Base-by-base conservation (phyloP, 306 rosid genomes). In the Alnus rubra region DNA sequence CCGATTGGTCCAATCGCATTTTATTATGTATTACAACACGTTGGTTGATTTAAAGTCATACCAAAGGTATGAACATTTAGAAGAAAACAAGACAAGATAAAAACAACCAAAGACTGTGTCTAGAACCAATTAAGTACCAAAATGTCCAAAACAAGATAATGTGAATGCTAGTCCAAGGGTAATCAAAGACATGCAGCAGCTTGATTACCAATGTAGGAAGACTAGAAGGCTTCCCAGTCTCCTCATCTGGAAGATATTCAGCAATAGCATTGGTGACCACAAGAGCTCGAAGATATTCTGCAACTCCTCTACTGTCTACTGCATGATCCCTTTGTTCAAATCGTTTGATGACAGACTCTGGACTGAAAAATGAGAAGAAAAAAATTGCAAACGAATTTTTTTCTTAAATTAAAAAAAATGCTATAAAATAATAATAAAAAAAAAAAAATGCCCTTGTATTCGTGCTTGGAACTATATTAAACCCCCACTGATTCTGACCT, bases 281-380 rank as follows among this genome's bases (percentile, higher is more conserved):
- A 78, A 96, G 96, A 80, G 99, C 99, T 83, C 97, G 93, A 83
- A 96, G 90, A 88, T 93, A 96, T 81, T 96, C 99, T 7, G 90
- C 98, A 71, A 96, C 99, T 83, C 98, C 99, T 90, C 88, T 88
- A 78, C 99, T 96, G 82, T 91, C 99, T 78, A 96, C 93, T 42
- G 89, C 89, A 52, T 85, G 91, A 73, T 91, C 97, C 86, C 98
- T 90, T 90, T 90, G 94, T 81, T 96, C 99, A 81, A 96, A 93
- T 74, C 94, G 92, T 87, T 89, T 91, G 82, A 96, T 87, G 82
- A 96, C 99, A 79, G 99, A 88, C 89, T 93, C 94, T 3, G 99
- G 98, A 89, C 99, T 96, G 84, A 56, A 76, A 78, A 77, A 33
- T 23, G 65, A 9, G 54, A 74, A n/a, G 37, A 45, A 74, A 39